phyloP scores from a whole-genome alignment of 208 protist species.

The Trypanosoma scelopori region DNA sequence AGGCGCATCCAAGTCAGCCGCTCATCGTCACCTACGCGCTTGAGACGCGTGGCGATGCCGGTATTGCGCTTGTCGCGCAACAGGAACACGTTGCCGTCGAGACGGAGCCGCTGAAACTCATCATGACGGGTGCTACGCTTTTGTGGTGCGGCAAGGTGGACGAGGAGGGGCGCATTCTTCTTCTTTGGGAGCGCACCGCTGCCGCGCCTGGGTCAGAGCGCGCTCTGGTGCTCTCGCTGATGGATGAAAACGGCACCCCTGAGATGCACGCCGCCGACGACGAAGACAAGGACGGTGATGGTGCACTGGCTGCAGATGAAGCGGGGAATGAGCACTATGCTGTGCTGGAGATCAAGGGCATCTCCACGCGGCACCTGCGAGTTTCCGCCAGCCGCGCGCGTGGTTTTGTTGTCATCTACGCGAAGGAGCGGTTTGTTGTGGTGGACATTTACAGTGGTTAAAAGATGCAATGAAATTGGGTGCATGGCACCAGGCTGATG shows the following conservation, averaged over 20 bases:
- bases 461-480: too few species aligned
- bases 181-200: slow-evolving; percentile 25
- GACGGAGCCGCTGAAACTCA: slow-evolving; percentile 14
- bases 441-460: slow-evolving; percentile 61
- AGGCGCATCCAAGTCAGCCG: neutral
- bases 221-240: slow-evolving; percentile 36
- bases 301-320: neutral
- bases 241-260: slow-evolving; percentile 39
- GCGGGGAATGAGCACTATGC: slow-evolving; percentile 6
- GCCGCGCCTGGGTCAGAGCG: slow-evolving; percentile 17
- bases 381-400: slow-evolving; percentile 58
- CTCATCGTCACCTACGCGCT: slow-evolving; percentile 3
- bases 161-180: slow-evolving; percentile 44
- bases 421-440: slow-evolving; percentile 60
- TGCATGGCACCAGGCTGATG: too few species aligned
- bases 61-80: neutral
- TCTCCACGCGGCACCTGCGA: slow-evolving; percentile 40
- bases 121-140: neutral
- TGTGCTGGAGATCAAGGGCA: slow-evolving; percentile 48
- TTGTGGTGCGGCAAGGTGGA: slow-evolving; percentile 36
- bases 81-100: slow-evolving; percentile 6
- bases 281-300: slow-evolving; percentile 31
- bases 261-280: slow-evolving; percentile 23
- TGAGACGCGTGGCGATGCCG: neutral
- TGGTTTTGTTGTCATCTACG: slow-evolving; percentile 69